Percentiles rank a stretch among this genome's conserved stretches.
phyloP scores from a whole-genome alignment of 768 basidiomycete species.

The Pisolithus microcarpus region DNA sequence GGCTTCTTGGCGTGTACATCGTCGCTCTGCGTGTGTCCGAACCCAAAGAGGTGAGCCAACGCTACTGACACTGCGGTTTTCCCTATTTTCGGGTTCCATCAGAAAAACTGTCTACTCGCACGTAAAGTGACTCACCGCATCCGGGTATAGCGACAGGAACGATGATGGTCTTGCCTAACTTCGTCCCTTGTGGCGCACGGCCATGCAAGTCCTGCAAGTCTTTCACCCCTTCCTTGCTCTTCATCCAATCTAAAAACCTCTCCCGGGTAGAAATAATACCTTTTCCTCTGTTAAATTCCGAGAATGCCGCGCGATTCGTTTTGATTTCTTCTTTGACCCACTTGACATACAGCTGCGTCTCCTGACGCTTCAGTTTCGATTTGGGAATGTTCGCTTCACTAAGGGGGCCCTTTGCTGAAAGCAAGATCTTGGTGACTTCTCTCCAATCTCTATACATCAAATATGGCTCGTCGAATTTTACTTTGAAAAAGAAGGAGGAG shows the following conservation, averaged over 20 bases:
- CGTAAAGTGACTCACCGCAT: conserved; percentile 54
- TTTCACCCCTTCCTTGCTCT: conserved; percentile 39
- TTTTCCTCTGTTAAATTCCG: conserved; percentile 56
- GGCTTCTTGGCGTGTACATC: conserved; percentile 75
- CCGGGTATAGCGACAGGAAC: conserved; percentile 89
- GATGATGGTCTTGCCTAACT: conserved; percentile 71
- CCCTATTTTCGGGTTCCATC: conserved; percentile 37
- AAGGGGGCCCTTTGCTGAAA: conserved; percentile 33
- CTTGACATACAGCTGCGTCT: conserved; percentile 70
- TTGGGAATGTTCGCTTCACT: conserved; percentile 42
- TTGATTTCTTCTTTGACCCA: conserved; percentile 82
- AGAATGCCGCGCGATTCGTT: conserved; percentile 51
- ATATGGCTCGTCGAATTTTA: conserved; percentile 99
- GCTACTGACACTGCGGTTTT: conserved; percentile 85
- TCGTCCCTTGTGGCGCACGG: conserved; percentile 7
- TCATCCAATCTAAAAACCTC: conserved; percentile 64
- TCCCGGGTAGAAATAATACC: conserved; percentile 85
- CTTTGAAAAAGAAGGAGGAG: conserved; percentile 95
- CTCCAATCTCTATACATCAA: conserved; percentile 99
- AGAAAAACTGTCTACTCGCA: neutral
- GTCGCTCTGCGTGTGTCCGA: conserved; percentile 91
- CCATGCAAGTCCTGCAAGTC: conserved; percentile 21
- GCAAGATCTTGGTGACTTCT: conserved; percentile 79
- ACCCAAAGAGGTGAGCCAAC: conserved; percentile 70
- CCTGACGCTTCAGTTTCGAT: conserved; percentile 63